phyloP scores from a whole-genome alignment of 2,329 filamentous ascomycete genomes.

The Cladophialophora chaetospira region DNA sequence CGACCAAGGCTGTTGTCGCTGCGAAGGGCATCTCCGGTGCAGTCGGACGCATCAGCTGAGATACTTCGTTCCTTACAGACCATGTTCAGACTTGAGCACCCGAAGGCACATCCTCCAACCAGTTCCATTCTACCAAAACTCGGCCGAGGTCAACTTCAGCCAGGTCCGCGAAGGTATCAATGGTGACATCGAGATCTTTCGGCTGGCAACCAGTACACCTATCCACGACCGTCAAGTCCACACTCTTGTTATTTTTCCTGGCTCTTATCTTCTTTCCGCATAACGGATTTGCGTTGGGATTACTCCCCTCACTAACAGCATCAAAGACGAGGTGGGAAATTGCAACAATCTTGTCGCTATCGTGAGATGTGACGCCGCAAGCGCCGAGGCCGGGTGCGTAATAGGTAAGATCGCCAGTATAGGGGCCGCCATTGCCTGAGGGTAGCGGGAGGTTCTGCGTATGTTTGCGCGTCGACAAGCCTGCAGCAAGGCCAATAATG shows the following conservation, averaged over 20 bases:
- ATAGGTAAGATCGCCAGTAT: conserved; percentile 69
- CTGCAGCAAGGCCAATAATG: conserved; percentile 30
- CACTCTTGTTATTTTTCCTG: conserved; percentile 53
- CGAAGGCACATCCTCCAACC: conserved; percentile 46
- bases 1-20: too few species aligned
- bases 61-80: neutral
- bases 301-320: conserved; percentile 51
- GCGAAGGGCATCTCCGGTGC: too few species aligned
- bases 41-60: too few species aligned
- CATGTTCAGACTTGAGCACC: conserved; percentile 17
- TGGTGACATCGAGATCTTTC: conserved; percentile 54
- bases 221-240: conserved; percentile 69
- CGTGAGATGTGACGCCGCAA: conserved; percentile 62
- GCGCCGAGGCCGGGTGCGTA: conserved; percentile 68
- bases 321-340: conserved; percentile 71
- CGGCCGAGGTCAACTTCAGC: conserved; percentile 51
- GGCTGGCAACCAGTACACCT: conserved; percentile 58
- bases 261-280: conserved; percentile 70
- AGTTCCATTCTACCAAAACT: conserved; percentile 54
- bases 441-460: conserved; percentile 54
- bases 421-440: conserved; percentile 51
- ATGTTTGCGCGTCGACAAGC: conserved; percentile 26
- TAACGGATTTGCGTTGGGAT: conserved; percentile 66
- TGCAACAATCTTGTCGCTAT: conserved; percentile 63
- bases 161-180: conserved; percentile 51